A percentile compares a stretch with the other conserved stretches of the same genome.
These are phyloP conservation scores for Lichenothelia convexa DNA, from an alignment of 495 filamentous ascomycete species.

Conservation along the genomic window DNA sequence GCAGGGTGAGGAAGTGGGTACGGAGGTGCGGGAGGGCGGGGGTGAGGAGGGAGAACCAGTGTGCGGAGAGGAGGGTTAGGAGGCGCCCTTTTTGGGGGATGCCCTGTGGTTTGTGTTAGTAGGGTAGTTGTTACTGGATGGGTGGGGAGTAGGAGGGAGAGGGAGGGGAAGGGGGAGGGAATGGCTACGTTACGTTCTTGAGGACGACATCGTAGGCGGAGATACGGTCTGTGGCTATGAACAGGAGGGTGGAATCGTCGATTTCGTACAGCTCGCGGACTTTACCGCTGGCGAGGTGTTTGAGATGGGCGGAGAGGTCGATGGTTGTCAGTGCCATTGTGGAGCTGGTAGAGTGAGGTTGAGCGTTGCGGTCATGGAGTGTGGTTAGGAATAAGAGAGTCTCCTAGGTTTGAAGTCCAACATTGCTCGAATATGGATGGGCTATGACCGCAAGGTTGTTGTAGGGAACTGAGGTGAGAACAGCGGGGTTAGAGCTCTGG, in stretches of 20 bases:
- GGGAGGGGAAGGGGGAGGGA: neutral
- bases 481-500: too few species aligned
- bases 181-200: conserved; percentile 40
- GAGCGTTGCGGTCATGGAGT: too few species aligned
- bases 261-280: conserved; percentile 69
- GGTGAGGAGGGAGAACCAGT: conserved; percentile 68
- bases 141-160: conserved; percentile 1
- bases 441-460: too few species aligned
- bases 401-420: too few species aligned
- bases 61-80: conserved; percentile 63
- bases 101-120: conserved; percentile 30
- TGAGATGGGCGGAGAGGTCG: conserved; percentile 35
- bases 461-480: too few species aligned
- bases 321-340: too few species aligned
- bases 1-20: conserved; percentile 59
- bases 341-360: too few species aligned
- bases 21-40: conserved; percentile 45
- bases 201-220: conserved; percentile 90
- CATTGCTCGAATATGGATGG: too few species aligned
- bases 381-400: too few species aligned
- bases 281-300: conserved; percentile 48
- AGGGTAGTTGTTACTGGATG: too few species aligned
- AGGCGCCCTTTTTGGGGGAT: conserved; percentile 70
- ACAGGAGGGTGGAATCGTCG: conserved; percentile 58
- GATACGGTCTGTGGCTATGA: conserved; percentile 82